Conservation (phyloP, 768 basidiomycete species). For the Lentinula lateritia region DNA sequence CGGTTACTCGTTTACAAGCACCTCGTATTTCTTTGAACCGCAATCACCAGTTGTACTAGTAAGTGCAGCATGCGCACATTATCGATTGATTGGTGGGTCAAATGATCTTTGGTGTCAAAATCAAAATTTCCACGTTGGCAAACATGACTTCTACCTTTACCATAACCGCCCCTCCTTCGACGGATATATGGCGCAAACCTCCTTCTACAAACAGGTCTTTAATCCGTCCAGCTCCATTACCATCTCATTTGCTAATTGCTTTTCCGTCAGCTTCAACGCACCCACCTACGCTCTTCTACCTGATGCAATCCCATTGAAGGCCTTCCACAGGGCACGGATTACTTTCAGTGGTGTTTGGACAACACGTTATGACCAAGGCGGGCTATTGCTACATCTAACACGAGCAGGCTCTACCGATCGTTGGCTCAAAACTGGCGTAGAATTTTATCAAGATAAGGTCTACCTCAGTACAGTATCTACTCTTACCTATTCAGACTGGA, state of each 20-base stretch:
- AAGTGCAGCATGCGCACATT: too few species aligned
- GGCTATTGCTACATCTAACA: conserved; percentile 2
- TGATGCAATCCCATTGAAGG: neutral
- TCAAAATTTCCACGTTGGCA: neutral
- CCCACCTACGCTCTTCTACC: neutral
- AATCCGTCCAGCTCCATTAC: neutral
- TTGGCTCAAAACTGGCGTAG: conserved; percentile 9
- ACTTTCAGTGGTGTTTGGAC: neutral
- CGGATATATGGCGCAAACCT: conserved; percentile 7
- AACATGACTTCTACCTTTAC: neutral
- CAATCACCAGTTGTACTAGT: too few species aligned
- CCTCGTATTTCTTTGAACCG: too few species aligned
- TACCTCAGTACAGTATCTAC: conserved; percentile 8
- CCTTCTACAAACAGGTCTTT: conserved; percentile 2
- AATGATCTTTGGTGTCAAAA: neutral
- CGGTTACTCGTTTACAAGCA: too few species aligned
- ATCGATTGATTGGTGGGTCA: neutral
- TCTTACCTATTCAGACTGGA: conserved; percentile 7
- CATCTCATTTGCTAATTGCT: neutral
- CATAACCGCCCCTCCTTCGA: conserved; percentile 7
- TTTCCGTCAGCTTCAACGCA: conserved; percentile 8
- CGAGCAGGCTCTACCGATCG: neutral
- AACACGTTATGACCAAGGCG: conserved; percentile 3
- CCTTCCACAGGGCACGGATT: neutral
- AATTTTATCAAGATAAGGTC: conserved; percentile 5